Evolutionary conservation across 208 protist genomes (phyloP), one percentile per base, ranked within the genome.

Genomic region (Acanthamoeba royreba): DNA sequence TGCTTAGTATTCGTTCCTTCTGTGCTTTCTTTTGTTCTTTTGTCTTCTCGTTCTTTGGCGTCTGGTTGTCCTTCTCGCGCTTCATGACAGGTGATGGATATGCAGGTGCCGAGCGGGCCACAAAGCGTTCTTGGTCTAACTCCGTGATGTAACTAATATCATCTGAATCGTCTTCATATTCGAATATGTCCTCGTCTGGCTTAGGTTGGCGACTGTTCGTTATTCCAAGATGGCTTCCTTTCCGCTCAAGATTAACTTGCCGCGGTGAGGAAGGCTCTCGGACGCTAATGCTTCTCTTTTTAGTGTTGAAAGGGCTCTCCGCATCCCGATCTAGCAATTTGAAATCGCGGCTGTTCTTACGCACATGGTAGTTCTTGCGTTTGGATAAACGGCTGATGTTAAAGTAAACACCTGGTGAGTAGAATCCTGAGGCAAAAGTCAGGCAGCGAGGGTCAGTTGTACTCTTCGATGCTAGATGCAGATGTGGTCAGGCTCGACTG

Each of bases 271-370:
- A 40, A n/a, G 38, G 42, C 43, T 40, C 38, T 11, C 74, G 74
- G n/a, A 35, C 74, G 43, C 74, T 85, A n/a, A 33, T 38, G 43
- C 74, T 85, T 9, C 74, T 17, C 25, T 85, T 46, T 45, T 85
- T 85, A 45, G 9, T 11, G 66, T 25, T 25, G 17, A 90, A 90
- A 42, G 83, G 83, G 55, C 83, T 90, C 40, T 90, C 83, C 49
- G 43, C 9, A 5, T 42, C 49, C 31, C 46, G 40, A 28, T 89
- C 81, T 42, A 43, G 38, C 22, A 52, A 61, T 15, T 90, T 61
- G n/a, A 85, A 13, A 9, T 90, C 83, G 49, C 33, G 40, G 55
- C 83, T 90, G 83, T 61, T 72, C 25, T 90, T 90, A 5, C 83
- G 47, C 0, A 90, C 15, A 52, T 90, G 83, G 49, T 72, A 90